Base-by-base conservation (phyloP, 2,329 filamentous ascomycete genomes). In the Endocalyx cinctus region DNA sequence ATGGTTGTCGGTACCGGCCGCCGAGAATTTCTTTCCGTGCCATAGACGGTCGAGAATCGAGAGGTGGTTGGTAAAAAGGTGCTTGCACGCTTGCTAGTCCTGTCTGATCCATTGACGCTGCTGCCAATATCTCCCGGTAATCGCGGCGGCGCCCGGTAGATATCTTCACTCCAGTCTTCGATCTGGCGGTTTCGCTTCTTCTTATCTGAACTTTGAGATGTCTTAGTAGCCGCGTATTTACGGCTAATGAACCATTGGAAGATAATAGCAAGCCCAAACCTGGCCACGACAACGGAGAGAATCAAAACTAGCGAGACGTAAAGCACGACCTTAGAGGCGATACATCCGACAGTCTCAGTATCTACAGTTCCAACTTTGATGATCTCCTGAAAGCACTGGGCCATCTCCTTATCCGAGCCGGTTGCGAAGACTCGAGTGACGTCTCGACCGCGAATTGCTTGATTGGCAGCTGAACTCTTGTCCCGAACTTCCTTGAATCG, bases 231-330 rank as follows among this genome's bases (percentile, higher is more conserved):
- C 4, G 83, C 89, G 54, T 90, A 97, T 43, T 82, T 82, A 47
- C 83, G 82, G 57, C 85, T 84, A 46, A 97, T 71, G 63, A 98
- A 95, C 94, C 94, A 98, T 54, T 96, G 87, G 68, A 98, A 98
- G 38, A 90, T 62, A 27, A 97, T 57, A 10, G 92, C 92, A 32
- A 98, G 74, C n/a, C 83, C 55, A 54, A 98, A 98, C 46, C 94
- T 90, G 42, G 84, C 76, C 12, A 76, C 55, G 5, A 98, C 94
- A 32, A 98, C 87, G 5, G 87, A 80, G 39, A 98, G 65, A 63
- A 98, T 98, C 60, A 98, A 86, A 34, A 84, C 79, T 43, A 98
- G 69, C 4, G 90, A 94, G 33, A 94, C 82, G 55, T 98, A 98
- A 27, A 98, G 79, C 4, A 98, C 92, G 17, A 98, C 89, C 64